These are phyloP conservation scores for Cutaneotrichosporon curvatum DNA, from an alignment of 1,284 basidiomycete genomes.

Conservation along the genomic window DNA sequence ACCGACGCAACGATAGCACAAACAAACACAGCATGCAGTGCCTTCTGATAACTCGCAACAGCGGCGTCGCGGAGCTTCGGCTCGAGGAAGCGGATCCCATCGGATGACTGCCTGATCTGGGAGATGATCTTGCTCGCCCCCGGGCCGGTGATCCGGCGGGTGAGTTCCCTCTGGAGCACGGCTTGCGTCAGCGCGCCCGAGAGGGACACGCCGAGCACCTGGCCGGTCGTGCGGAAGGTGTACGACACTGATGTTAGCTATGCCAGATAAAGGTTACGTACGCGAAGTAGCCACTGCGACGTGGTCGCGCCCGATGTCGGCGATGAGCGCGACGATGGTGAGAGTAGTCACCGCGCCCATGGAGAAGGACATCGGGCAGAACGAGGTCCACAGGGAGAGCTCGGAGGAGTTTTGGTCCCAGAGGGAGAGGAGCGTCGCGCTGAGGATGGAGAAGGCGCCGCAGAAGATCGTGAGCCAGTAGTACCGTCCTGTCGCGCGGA, in stretches of 20 bases:
- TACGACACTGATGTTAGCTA: slow-evolving; percentile 61
- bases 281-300: slow-evolving; percentile 77
- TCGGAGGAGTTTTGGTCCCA: slow-evolving; percentile 50
- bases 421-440: slow-evolving; percentile 22
- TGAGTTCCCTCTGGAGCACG: slow-evolving; percentile 61
- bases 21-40: slow-evolving; percentile 78
- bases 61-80: slow-evolving; percentile 60
- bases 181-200: slow-evolving; percentile 73
- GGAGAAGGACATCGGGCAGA: slow-evolving; percentile 15
- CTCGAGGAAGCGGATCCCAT: slow-evolving; percentile 65
- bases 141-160: slow-evolving; percentile 65
- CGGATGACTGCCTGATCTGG: slow-evolving; percentile 66
- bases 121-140: slow-evolving; percentile 52
- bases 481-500: slow-evolving; percentile 73
- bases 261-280: slow-evolving; percentile 50
- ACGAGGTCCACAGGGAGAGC: slow-evolving; percentile 25
- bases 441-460: slow-evolving; percentile 21
- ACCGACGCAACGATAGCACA: slow-evolving; percentile 53
- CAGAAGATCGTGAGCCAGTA: slow-evolving; percentile 53
- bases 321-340: slow-evolving; percentile 61
- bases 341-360: slow-evolving; percentile 33
- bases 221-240: slow-evolving; percentile 80
- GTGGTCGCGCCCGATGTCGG: slow-evolving; percentile 68
- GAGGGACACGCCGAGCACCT: slow-evolving; percentile 79
- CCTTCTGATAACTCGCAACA: slow-evolving; percentile 71